A percentile compares a stretch with the other conserved stretches of the same genome.
Conservation (phyloP, 768 basidiomycete genomes). For the Harrya chromipes region DNA sequence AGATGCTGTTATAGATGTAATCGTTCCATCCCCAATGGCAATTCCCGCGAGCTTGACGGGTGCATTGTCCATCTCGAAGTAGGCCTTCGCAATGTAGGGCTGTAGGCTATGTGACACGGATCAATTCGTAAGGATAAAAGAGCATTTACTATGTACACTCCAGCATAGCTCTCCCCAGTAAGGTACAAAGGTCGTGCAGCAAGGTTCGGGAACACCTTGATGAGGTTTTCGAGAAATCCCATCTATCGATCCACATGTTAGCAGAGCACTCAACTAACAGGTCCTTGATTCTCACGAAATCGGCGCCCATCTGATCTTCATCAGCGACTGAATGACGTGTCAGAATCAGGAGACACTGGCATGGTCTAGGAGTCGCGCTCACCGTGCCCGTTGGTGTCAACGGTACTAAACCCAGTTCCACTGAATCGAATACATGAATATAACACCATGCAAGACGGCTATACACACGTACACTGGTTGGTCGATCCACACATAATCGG, state of each 20-base stretch:
- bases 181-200: constrained; percentile 60
- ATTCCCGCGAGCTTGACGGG: constrained; percentile 66
- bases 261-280: background rate
- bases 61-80: constrained; percentile 56
- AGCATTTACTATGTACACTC: constrained; percentile 54
- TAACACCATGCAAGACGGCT: too few species aligned
- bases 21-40: constrained; percentile 64
- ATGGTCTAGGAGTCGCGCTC: background rate
- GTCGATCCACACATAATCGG: constrained; percentile 64
- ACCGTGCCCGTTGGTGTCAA: background rate
- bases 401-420: background rate
- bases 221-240: constrained; percentile 63
- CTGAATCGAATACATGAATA: background rate
- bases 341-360: background rate
- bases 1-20: constrained; percentile 47
- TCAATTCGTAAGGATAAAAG: too few species aligned
- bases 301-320: background rate
- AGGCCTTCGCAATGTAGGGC: constrained; percentile 74
- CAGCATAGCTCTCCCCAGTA: constrained; percentile 71
- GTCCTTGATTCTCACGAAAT: background rate
- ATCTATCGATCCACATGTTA: constrained; percentile 38
- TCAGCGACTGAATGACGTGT: background rate
- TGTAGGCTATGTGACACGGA: constrained; percentile 29
- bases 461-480: constrained; percentile 50
- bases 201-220: constrained; percentile 67